A percentile compares a stretch with the other conserved stretches of the same genome.
Evolutionary conservation across 2,329 filamentous ascomycete genomes (phyloP).

Genomic region (Alternaria viburni): DNA sequence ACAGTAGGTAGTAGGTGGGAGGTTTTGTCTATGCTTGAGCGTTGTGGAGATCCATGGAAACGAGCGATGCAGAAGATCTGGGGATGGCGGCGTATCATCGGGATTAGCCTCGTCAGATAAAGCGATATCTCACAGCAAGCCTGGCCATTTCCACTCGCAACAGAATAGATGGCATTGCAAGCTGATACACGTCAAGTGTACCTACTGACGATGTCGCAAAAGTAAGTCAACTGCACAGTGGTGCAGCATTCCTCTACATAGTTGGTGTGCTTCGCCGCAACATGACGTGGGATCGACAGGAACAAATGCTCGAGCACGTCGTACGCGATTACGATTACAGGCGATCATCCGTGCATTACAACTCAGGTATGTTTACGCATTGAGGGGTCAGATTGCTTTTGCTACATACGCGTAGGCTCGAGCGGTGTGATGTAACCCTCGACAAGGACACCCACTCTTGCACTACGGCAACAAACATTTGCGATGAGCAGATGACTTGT

Average conservation of each 20-base stretch:
- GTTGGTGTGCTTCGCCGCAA: background rate
- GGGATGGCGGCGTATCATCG: constrained; percentile 2
- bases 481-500: background rate
- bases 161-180: background rate
- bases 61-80: background rate
- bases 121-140: background rate
- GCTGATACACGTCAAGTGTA: background rate
- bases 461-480: background rate
- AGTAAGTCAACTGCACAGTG: background rate
- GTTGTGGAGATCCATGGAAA: background rate
- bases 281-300: background rate
- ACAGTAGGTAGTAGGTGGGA: no score
- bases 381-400: background rate
- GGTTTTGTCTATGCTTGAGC: background rate
- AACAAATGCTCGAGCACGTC: background rate
- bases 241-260: background rate
- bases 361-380: background rate
- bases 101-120: background rate
- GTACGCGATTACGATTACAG: background rate
- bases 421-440: background rate
- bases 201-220: background rate
- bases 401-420: background rate
- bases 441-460: background rate
- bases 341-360: background rate
- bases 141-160: background rate